Conservation (phyloP, 2,329 filamentous ascomycete species). For the Talaromyces rugulosus region DNA sequence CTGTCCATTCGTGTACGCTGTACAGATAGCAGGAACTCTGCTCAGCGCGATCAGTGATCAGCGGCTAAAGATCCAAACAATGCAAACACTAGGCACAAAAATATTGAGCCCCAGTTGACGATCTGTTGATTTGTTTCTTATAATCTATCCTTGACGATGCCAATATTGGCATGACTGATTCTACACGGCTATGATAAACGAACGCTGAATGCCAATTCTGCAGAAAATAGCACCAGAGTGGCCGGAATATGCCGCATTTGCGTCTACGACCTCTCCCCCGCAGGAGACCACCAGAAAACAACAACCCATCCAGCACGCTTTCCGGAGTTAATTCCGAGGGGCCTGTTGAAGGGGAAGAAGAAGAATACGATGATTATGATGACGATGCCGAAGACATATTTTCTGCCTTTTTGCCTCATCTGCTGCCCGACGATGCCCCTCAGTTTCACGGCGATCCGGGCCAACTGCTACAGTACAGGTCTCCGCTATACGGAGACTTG, state of each 20-base stretch:
- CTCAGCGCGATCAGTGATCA: neutral
- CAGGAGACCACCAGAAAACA: slow-evolving; percentile 7
- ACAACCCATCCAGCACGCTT: neutral
- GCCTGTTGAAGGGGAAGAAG: slow-evolving; percentile 16
- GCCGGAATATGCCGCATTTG: slow-evolving; percentile 24
- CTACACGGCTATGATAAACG: neutral
- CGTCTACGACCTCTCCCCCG: slow-evolving; percentile 28
- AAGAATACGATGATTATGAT: slow-evolving; percentile 18
- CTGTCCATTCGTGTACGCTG: neutral
- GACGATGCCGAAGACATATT: slow-evolving; percentile 51
- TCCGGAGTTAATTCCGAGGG: neutral
- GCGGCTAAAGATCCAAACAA: slow-evolving; percentile 1
- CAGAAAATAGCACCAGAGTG: neutral
- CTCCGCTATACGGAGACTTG: slow-evolving; percentile 38
- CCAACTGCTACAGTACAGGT: slow-evolving; percentile 48
- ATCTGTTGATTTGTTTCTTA: neutral
- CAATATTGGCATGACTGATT: neutral
- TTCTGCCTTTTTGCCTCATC: slow-evolving; percentile 46
- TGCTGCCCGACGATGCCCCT: slow-evolving; percentile 54
- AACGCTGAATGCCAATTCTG: neutral
- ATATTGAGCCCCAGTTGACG: neutral
- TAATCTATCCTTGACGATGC: neutral
- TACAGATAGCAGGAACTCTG: no score
- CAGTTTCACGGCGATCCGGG: slow-evolving; percentile 53
- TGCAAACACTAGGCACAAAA: slow-evolving; percentile 10